Conservation (phyloP, 2,329 filamentous ascomycete species). For the Venturiaceae sp. region DNA sequence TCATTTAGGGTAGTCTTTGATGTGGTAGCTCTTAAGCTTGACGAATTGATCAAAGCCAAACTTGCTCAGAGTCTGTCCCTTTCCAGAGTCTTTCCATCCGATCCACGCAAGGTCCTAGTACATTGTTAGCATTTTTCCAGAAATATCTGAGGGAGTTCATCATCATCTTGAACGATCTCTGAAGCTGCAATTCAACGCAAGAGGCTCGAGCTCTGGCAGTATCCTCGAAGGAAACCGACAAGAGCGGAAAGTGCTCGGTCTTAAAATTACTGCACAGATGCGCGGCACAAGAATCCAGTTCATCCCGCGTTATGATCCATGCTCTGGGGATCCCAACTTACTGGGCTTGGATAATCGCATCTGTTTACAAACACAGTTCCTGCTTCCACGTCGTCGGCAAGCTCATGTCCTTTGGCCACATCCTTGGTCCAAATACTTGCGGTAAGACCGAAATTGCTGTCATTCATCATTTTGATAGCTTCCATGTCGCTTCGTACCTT, state of each 20-base stretch:
- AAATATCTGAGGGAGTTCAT: no score
- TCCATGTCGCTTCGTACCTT: slow-evolving; percentile 74
- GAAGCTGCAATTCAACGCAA: slow-evolving; percentile 13
- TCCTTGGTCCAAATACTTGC: slow-evolving; percentile 98
- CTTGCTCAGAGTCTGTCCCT: slow-evolving; percentile 77
- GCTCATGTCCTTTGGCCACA: slow-evolving; percentile 59
- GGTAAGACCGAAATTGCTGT: slow-evolving; percentile 86
- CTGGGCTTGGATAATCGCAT: slow-evolving; percentile 83
- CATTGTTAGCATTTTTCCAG: neutral
- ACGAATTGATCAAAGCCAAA: slow-evolving; percentile 95
- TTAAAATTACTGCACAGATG: no score
- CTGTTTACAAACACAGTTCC: slow-evolving; percentile 95
- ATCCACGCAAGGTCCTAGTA: slow-evolving; percentile 84
- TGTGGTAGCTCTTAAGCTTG: slow-evolving; percentile 90
- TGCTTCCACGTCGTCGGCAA: slow-evolving; percentile 75
- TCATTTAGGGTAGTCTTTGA: slow-evolving; percentile 65
- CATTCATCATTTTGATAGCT: slow-evolving; percentile 81
- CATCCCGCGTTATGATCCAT: no score
- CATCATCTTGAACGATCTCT: no score
- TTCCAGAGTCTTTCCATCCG: slow-evolving; percentile 94
- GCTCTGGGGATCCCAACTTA: no score
- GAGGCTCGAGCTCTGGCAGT: no score
- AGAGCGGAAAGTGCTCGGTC: no score
- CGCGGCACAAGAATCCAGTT: no score
- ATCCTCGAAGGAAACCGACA: no score